Base-by-base conservation (phyloP, 768 basidiomycete species). In the Hericium coralloides region DNA sequence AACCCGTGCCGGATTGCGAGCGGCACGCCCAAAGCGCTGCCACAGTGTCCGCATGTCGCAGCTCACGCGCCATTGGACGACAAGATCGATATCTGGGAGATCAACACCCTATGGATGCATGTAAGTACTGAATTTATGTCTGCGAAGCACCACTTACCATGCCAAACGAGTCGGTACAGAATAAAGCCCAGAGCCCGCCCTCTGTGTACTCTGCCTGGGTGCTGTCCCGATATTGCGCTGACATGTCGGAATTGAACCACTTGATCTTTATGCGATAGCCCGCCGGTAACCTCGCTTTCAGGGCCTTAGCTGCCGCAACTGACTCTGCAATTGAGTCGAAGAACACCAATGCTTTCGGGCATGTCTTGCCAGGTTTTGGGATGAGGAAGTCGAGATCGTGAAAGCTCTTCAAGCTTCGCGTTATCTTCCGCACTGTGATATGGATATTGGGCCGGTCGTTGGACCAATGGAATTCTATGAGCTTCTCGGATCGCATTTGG, bases 381-480 rank as follows among this genome's bases (percentile, higher is more conserved):
- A 69, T 38, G n/a, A 68, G 56, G 47, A 63, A 63, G 5, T 48
- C 52, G 3, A 67, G 62, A 41, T 68, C 67, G 59, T 51, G 39
- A 49, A 55, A 63, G 0, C 47, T 52, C 10, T 49, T 59, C 8
- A 51, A 5, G 2, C 65, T 1, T 36, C 63, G 56, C 23, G 41
- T 12, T 59, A 73, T 67, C 18, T 62, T 55, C 15, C 59, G 59
- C 1, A 71, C 69, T 3, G 49, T 57, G 1, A 73, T 45, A 12
- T 60, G 52, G 20, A 74, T 67, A 45, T 74, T 73, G 1, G 70
- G 67, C 20, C 66, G 64, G 49, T 74, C 66, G 41, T 68, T 74
- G 3, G 68, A 68, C 1, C 60, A 56, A 0, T 54, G 52, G 8
- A 73, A 52, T 1, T 20, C 43, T 10, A 51, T 37, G 4, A 57